Conservation (phyloP, 352 stramenopile species). For the Pythium oligandrum region DNA sequence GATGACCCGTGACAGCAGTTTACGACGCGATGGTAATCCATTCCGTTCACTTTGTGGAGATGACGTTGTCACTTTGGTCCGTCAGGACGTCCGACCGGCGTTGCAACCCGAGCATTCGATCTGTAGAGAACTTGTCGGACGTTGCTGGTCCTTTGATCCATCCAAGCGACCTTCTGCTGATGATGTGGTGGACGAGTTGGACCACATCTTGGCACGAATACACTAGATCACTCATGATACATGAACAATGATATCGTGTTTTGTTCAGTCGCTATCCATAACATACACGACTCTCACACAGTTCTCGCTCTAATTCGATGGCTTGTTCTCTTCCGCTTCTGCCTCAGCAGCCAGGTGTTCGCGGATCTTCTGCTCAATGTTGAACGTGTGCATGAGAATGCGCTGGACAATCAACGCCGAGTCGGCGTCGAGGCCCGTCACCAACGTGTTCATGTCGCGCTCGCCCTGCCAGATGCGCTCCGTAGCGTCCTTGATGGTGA, state of each 20-base stretch:
- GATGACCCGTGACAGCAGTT: not conserved
- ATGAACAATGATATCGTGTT: no score
- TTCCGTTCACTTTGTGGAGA: slow-evolving; percentile 10
- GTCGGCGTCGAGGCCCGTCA: slow-evolving; percentile 41
- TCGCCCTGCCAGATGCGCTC: slow-evolving; percentile 65
- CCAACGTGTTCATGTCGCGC: slow-evolving; percentile 46
- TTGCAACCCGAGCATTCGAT: not conserved
- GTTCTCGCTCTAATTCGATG: no score
- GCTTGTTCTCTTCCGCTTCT: slow-evolving; percentile 4
- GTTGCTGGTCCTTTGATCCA: slow-evolving; percentile 14
- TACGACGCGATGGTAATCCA: slow-evolving; percentile 2
- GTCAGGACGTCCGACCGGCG: slow-evolving; percentile 6
- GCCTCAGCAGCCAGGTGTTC: slow-evolving; percentile 25
- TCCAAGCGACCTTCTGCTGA: slow-evolving; percentile 8
- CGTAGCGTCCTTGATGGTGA: slow-evolving; percentile 47
- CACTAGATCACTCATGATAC: no score
- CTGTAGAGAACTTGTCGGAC: slow-evolving; percentile 1
- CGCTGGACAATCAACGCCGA: slow-evolving; percentile 68
- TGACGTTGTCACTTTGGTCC: slow-evolving; percentile 8
- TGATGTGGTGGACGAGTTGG: not conserved
- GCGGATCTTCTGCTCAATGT: slow-evolving; percentile 57
- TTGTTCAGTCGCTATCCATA: no score
- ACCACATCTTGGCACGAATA: no score
- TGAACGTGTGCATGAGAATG: slow-evolving; percentile 63
- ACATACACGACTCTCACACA: no score